Conservation (phyloP, 306 rosid species). For the Gillenia trifoliata region DNA sequence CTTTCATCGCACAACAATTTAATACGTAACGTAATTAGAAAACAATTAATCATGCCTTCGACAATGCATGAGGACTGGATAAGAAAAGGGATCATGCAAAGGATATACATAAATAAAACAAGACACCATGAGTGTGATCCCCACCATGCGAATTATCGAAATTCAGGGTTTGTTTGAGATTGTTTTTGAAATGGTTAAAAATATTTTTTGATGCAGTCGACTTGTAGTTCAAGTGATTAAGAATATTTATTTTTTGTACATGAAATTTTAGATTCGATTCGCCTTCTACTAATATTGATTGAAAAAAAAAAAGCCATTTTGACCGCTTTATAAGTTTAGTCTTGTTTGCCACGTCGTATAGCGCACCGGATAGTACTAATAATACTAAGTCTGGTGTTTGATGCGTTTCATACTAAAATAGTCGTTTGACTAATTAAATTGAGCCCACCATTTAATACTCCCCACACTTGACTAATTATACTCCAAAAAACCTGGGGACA, state of each 20-base stretch:
- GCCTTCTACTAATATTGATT: not conserved
- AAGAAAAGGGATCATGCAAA: not conserved
- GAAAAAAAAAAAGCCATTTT: not conserved
- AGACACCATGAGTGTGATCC: not conserved
- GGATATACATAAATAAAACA: not conserved
- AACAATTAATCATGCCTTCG: too few species aligned
- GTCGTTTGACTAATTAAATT: too few species aligned
- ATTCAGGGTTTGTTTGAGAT: not conserved
- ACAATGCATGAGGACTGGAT: too few species aligned
- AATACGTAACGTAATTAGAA: not conserved
- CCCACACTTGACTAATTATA: too few species aligned
- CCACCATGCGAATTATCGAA: not conserved
- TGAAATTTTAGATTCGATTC: not conserved
- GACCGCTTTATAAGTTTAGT: too few species aligned
- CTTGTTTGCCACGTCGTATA: too few species aligned
- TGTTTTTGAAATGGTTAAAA: too few species aligned
- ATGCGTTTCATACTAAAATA: too few species aligned
- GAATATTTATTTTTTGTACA: not conserved
- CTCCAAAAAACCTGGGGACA: too few species aligned
- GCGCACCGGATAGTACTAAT: too few species aligned
- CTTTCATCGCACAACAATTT: not conserved
- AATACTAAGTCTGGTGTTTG: too few species aligned
- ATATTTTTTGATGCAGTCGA: not conserved
- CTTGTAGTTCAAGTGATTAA: not conserved
- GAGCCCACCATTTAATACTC: too few species aligned